Percentiles rank a stretch among this genome's conserved stretches.
Evolutionary conservation across 148 eudicot species (phyloP).

Genomic region (Suaeda aralocaspica): DNA sequence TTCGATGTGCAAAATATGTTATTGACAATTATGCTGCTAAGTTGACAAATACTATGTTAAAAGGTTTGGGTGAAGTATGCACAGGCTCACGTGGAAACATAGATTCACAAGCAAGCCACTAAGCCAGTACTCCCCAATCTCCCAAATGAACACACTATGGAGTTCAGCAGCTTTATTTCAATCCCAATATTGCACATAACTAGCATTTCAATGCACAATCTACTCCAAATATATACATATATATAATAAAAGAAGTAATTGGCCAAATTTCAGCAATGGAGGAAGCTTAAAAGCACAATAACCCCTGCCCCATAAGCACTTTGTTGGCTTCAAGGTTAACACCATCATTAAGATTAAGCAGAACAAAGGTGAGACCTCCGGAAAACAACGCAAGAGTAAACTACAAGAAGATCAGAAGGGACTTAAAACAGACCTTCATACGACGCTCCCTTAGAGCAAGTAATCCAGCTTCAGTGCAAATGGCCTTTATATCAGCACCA

Average conservation of each 20-base stretch:
- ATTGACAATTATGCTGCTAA: neutral
- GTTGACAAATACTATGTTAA: neutral
- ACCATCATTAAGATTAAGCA: too few species aligned
- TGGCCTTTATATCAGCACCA: conserved; percentile 98
- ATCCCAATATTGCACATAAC: neutral
- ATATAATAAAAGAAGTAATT: too few species aligned
- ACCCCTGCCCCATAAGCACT: too few species aligned
- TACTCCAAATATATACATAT: too few species aligned
- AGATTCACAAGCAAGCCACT: neutral
- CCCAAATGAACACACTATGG: neutral
- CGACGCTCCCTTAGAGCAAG: conserved; percentile 95
- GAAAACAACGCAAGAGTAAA: neutral
- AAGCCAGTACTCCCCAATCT: neutral
- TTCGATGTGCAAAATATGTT: neutral
- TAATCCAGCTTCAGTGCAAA: conserved; percentile 97
- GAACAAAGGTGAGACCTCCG: neutral
- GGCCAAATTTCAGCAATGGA: too few species aligned
- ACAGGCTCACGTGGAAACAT: neutral
- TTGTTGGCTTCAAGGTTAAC: too few species aligned
- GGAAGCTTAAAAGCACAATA: too few species aligned
- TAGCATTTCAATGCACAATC: too few species aligned
- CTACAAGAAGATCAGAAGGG: neutral
- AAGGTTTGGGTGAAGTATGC: neutral
- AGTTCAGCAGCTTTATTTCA: neutral
- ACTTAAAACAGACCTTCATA: conserved; percentile 64